These are phyloP conservation scores for Citrus mangshanensis DNA, from an alignment of 345 rosid species.

Conservation along the genomic window DNA sequence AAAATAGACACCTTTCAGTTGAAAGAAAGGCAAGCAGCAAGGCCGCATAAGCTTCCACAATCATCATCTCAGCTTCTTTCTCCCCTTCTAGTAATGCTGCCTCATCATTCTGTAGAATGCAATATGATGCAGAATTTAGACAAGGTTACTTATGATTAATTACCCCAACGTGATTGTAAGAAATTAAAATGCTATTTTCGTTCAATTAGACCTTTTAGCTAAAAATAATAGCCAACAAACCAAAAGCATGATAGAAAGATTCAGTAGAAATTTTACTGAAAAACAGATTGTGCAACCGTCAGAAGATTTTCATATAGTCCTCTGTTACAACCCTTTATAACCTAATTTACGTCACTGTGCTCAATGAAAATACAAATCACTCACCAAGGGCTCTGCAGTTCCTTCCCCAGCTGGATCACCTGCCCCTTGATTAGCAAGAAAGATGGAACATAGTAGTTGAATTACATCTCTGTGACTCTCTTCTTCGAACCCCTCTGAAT, in stretches of 20 bases:
- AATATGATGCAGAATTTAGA: constrained; percentile 7
- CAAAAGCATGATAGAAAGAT: background rate
- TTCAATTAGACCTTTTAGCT: background rate
- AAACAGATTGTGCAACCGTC: background rate
- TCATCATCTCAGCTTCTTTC: constrained; percentile 98
- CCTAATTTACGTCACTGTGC: background rate
- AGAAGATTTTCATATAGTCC: background rate
- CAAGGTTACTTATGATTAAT: background rate
- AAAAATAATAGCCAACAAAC: background rate
- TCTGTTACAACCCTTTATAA: background rate
- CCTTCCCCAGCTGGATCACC: constrained; percentile 61
- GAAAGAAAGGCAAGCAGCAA: constrained; percentile 95
- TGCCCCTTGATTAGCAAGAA: constrained; percentile 73
- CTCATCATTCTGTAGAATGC: constrained; percentile 57
- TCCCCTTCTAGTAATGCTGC: constrained; percentile 81
- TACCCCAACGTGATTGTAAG: background rate
- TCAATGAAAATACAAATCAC: constrained; percentile 16
- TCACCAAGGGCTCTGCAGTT: constrained; percentile 56
- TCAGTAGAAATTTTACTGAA: background rate
- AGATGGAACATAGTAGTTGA: constrained; percentile 77
- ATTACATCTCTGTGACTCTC: constrained; percentile 55
- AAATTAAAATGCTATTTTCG: background rate
- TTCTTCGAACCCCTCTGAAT: constrained; percentile 46
- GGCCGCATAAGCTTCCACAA: constrained; percentile 95
- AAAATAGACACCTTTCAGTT: constrained; percentile 67